phyloP scores from a whole-genome alignment of 345 rosid species.

The Eucalyptus paniculata region DNA sequence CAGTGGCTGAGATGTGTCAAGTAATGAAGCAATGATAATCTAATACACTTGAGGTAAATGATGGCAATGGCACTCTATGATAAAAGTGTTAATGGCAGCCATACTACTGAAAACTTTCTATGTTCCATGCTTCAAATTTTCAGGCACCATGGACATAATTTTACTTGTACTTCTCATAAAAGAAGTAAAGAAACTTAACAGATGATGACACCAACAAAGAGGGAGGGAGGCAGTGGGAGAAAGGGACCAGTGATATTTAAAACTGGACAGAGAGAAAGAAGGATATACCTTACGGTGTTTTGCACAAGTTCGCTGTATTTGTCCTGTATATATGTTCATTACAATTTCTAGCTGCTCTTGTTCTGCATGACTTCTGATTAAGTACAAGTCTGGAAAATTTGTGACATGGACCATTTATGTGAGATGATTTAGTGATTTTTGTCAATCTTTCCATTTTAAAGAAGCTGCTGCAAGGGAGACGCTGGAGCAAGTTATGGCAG shows the following conservation, averaged over 20 bases:
- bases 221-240: not conserved
- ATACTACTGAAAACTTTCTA: not conserved
- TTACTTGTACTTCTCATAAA: not conserved
- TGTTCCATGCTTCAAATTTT: not conserved
- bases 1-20: not conserved
- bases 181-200: not conserved
- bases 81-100: not conserved
- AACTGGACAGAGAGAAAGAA: not conserved
- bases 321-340: not conserved
- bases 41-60: not conserved
- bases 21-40: not conserved
- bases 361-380: not conserved
- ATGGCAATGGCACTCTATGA: not conserved
- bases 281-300: not conserved
- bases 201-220: not conserved
- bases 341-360: not conserved
- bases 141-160: not conserved
- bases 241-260: not conserved
- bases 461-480: constrained; percentile 78
- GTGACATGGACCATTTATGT: not conserved
- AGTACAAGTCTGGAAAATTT: not conserved
- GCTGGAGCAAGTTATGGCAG: constrained; percentile 74
- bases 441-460: constrained; percentile 12
- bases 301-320: not conserved
- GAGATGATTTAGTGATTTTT: not conserved